These are phyloP conservation scores for Amyloporia xantha DNA, from an alignment of 768 basidiomycete species.

Conservation along the genomic window DNA sequence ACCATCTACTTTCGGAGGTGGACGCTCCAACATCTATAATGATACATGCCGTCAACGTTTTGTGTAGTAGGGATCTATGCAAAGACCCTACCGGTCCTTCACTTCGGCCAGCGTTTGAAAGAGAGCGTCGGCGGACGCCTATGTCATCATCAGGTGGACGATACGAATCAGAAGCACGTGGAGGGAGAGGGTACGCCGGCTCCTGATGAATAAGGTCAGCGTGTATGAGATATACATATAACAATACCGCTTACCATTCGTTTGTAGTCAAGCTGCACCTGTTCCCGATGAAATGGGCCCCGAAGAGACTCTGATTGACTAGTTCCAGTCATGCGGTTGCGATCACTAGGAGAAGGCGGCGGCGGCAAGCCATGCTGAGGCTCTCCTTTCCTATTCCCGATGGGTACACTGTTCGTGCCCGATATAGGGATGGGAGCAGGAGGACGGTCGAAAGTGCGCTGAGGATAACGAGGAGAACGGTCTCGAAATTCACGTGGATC, in stretches of 20 bases:
- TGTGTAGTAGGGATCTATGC: too few species aligned
- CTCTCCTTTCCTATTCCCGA: slow-evolving; percentile 1
- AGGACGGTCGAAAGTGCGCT: neutral
- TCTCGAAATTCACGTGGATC: neutral
- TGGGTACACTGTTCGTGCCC: slow-evolving; percentile 10
- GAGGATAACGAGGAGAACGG: too few species aligned
- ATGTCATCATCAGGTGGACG: neutral
- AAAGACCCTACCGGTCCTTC: neutral
- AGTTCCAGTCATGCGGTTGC: too few species aligned
- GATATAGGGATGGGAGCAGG: slow-evolving; percentile 5
- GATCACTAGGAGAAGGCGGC: neutral
- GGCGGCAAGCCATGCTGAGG: neutral
- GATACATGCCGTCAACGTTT: too few species aligned
- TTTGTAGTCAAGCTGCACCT: too few species aligned
- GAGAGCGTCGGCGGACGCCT: neutral
- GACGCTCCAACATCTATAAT: too few species aligned
- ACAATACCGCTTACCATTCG: too few species aligned
- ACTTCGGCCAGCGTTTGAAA: neutral
- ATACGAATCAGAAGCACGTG: neutral
- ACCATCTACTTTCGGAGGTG: neutral
- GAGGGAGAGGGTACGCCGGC: neutral
- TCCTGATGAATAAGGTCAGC: too few species aligned
- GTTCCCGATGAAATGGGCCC: too few species aligned
- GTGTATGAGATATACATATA: too few species aligned
- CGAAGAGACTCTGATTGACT: too few species aligned